These are phyloP conservation scores for Phoenix roebelenii DNA, from an alignment of 176 grass and related monocot genomes.

Conservation along the genomic window DNA sequence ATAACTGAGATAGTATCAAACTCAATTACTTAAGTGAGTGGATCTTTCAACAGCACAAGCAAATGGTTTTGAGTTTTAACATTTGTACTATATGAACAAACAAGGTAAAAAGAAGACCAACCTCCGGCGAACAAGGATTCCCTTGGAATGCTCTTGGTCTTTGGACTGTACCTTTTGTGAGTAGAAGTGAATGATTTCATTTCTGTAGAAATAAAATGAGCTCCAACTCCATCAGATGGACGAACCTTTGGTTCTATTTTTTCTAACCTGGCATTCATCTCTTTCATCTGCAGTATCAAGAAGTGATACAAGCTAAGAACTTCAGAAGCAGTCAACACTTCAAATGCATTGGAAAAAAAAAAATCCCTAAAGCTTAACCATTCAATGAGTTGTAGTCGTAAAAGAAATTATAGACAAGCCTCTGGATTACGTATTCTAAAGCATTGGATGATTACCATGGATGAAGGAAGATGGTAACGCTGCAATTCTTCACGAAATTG, in stretches of 20 bases:
- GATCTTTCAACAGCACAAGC: too few relatives aligned
- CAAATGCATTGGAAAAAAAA: too few relatives aligned
- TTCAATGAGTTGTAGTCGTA: neutral
- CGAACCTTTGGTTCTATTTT: conserved; percentile 73
- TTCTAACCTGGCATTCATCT: conserved; percentile 82
- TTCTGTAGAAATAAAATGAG: conserved; percentile 36
- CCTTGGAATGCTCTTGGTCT: conserved; percentile 35
- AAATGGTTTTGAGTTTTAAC: too few relatives aligned
- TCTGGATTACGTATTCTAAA: neutral
- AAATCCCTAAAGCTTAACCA: too few relatives aligned
- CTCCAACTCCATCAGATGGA: conserved; percentile 37
- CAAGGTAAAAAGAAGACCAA: conserved; percentile 18
- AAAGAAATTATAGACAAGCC: neutral
- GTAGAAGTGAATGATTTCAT: conserved; percentile 62
- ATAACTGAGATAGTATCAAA: too few relatives aligned
- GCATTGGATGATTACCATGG: conserved; percentile 51
- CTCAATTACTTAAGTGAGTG: too few relatives aligned
- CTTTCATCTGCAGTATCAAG: conserved; percentile 66
- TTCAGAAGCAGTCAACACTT: neutral
- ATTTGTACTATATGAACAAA: too few relatives aligned
- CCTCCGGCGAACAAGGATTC: conserved; percentile 77
- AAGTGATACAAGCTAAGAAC: conserved; percentile 18
- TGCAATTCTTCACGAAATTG: conserved; percentile 97
- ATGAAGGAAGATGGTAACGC: conserved; percentile 71
- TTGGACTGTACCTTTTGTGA: conserved; percentile 79